phyloP scores from a whole-genome alignment of 1,284 basidiomycete genomes.

The Filobasidium uniguttulatum region DNA sequence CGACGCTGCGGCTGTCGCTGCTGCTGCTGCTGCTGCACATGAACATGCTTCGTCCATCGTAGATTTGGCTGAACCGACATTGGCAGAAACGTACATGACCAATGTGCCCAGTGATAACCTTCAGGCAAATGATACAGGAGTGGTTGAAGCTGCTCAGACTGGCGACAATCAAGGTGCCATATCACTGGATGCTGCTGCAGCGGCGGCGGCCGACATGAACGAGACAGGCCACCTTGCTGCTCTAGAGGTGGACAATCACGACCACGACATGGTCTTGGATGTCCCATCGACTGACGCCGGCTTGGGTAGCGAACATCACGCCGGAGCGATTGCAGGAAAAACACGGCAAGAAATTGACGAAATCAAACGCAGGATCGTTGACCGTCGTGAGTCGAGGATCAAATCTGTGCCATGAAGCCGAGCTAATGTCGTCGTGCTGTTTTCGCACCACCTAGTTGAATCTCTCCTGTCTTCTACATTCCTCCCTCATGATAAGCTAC shows the following conservation, averaged over 20 bases:
- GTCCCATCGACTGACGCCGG: not conserved
- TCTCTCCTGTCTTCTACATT: not conserved
- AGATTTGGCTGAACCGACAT: not conserved
- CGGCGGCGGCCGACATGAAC: not conserved
- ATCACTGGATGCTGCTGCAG: not conserved
- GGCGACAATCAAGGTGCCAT: not conserved
- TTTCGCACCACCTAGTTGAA: not conserved
- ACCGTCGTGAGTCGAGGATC: constrained; percentile 10
- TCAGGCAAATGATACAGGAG: not conserved
- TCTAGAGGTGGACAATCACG: not conserved
- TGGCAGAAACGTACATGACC: not conserved
- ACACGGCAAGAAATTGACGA: constrained; percentile 14
- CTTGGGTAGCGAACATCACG: not conserved
- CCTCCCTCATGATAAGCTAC: constrained; percentile 1
- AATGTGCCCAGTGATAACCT: not conserved
- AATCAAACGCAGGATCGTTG: constrained; percentile 13
- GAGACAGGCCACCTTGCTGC: not conserved
- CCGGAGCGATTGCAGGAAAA: constrained; percentile 13
- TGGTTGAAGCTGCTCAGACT: not conserved
- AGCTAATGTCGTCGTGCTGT: no score
- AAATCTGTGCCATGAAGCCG: not conserved
- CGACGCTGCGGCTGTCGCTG: not conserved
- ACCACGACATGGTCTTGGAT: not conserved
- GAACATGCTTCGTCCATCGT: not conserved
- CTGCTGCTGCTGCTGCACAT: not conserved